Conservation (phyloP, 78 protist species). For the Dictyostelium discoideum region DNA sequence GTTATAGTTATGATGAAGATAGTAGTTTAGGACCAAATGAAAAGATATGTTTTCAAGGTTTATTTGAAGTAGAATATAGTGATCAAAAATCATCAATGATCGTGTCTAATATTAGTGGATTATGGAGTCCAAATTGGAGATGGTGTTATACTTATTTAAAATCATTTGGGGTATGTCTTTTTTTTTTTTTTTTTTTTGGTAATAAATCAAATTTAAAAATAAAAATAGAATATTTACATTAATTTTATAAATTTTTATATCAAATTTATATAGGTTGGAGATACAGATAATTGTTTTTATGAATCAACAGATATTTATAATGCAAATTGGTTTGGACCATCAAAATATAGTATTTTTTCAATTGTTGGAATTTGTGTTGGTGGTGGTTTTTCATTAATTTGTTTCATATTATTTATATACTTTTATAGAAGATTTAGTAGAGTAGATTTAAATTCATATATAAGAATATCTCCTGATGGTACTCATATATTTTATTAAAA, state of each 20-base stretch:
- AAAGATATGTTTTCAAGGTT: constrained; percentile 38
- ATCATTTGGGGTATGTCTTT: constrained; percentile 9
- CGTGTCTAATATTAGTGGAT: constrained; percentile 14
- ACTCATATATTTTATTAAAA: constrained; percentile 6
- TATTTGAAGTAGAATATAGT: constrained; percentile 29
- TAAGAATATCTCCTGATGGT: constrained; percentile 9
- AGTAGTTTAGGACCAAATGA: not conserved
- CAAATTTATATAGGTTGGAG: not conserved
- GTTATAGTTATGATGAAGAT: not conserved
- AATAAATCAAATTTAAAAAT: not conserved
- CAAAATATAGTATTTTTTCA: constrained; percentile 22
- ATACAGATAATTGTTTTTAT: constrained; percentile 19
- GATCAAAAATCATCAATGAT: not conserved
- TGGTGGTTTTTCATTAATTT: not conserved
- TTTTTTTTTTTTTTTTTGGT: not conserved
- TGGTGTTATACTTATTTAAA: constrained; percentile 24
- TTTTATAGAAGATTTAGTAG: not conserved
- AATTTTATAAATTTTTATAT: no score
- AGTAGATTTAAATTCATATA: not conserved
- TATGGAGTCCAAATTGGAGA: constrained; percentile 16
- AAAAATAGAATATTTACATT: no score
- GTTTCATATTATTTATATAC: not conserved
- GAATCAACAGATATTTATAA: not conserved
- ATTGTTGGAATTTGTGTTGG: not conserved
- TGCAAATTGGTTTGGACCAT: constrained; percentile 63